A percentile compares a stretch with the other conserved stretches of the same genome.
Conservation (phyloP, 2,329 filamentous ascomycete genomes). For the Calycina herbarum region DNA sequence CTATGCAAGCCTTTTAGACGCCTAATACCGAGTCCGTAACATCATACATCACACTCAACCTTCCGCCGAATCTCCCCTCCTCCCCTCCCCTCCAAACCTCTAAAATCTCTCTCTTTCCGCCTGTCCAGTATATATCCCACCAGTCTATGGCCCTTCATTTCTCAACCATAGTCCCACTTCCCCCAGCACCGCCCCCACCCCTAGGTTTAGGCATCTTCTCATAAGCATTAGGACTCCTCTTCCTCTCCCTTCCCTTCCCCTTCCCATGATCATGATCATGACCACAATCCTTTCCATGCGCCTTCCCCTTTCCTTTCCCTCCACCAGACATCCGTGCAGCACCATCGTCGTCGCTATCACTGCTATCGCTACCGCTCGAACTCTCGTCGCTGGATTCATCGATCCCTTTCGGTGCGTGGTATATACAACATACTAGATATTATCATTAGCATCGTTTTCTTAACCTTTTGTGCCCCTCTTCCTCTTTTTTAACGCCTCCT, state of each 20-base stretch:
- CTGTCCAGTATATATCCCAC: too few species aligned
- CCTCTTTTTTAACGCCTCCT: too few species aligned
- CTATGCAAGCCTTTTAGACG: too few species aligned
- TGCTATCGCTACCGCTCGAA: conserved; percentile 55
- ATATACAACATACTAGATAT: conserved; percentile 86
- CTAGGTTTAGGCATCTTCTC: conserved; percentile 70
- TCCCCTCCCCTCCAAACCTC: too few species aligned
- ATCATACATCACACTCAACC: too few species aligned
- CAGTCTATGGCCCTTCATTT: too few species aligned
- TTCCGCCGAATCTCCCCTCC: too few species aligned
- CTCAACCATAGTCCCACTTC: neutral
- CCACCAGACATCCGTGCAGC: conserved; percentile 40
- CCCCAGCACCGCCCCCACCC: conserved; percentile 17
- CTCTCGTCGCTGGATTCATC: conserved; percentile 79
- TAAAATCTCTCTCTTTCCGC: too few species aligned
- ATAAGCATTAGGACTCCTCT: conserved; percentile 75
- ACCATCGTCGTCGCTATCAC: conserved; percentile 43
- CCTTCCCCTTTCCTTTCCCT: conserved; percentile 30
- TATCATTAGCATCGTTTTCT: too few species aligned
- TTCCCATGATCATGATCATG: conserved; percentile 41
- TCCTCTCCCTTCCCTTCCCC: conserved; percentile 41
- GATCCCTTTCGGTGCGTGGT: conserved; percentile 79
- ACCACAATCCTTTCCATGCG: neutral
- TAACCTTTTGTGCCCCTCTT: too few species aligned
- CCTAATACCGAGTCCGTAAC: too few species aligned